Conservation (phyloP, 2,329 filamentous ascomycete species). For the Neonectria hederae region DNA sequence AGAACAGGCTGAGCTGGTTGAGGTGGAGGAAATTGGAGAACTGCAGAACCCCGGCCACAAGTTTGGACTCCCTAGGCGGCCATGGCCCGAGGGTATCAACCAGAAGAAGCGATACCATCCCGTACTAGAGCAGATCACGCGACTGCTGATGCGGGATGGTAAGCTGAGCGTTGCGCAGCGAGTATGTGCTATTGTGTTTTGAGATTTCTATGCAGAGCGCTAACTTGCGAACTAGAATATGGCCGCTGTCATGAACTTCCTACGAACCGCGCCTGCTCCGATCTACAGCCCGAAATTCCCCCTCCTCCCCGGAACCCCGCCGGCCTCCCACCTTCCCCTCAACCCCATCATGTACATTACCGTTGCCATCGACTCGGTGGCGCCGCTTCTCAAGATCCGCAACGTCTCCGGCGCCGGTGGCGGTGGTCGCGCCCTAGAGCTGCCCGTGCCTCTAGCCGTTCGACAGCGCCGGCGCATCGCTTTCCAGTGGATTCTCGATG, state of each 20-base stretch:
- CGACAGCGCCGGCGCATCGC: constrained; percentile 82
- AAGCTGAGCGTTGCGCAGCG: constrained; percentile 91
- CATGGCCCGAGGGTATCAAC: constrained; percentile 69
- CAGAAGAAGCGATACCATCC: constrained; percentile 87
- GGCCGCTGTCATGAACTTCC: constrained; percentile 80
- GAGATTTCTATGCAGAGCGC: background rate
- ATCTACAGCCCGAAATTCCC: constrained; percentile 75
- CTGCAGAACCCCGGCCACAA: constrained; percentile 70
- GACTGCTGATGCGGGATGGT: constrained; percentile 89
- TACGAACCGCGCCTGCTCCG: constrained; percentile 86
- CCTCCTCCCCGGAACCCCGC: constrained; percentile 79
- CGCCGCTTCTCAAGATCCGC: constrained; percentile 84
- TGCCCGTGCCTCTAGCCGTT: constrained; percentile 79
- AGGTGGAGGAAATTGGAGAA: constrained; percentile 26
- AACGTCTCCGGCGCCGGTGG: constrained; percentile 81
- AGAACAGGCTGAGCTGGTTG: constrained; percentile 32
- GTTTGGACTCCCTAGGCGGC: constrained; percentile 76
- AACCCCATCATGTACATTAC: constrained; percentile 91
- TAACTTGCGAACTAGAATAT: constrained; percentile 71
- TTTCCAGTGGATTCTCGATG: constrained; percentile 88
- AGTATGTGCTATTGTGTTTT: constrained; percentile 59
- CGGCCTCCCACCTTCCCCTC: constrained; percentile 81
- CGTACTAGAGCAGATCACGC: constrained; percentile 86
- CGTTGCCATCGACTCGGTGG: constrained; percentile 90
- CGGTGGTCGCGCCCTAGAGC: constrained; percentile 84